Conservation (phyloP, 1,139 yeast genomes). For the Wickerhamomyces sp. region DNA sequence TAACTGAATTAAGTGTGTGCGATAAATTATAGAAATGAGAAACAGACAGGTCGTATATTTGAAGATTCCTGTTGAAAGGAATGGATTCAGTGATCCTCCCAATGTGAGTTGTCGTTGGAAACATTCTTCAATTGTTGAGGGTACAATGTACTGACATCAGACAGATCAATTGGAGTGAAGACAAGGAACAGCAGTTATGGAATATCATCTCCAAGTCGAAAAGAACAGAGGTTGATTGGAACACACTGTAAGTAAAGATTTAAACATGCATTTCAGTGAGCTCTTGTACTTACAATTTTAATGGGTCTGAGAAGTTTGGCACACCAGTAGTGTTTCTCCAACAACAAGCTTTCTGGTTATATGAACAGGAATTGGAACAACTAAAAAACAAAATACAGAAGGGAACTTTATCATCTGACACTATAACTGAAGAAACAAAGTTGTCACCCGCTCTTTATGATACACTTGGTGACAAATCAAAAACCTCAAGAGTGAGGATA, state of each 20-base stretch:
- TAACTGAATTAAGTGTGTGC: no score
- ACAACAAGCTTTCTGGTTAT: constrained; percentile 44
- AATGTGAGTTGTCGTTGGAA: constrained; percentile 10
- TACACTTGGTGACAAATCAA: neutral
- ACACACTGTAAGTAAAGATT: neutral
- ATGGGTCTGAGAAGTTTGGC: constrained; percentile 24
- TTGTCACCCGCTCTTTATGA: neutral
- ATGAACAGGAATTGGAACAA: constrained; percentile 39
- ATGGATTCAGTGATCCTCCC: constrained; percentile 22
- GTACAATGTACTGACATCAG: neutral
- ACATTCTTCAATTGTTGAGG: neutral
- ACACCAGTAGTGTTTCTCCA: constrained; percentile 38
- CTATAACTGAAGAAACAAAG: constrained; percentile 6
- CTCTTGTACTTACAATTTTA: constrained; percentile 5
- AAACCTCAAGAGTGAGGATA: neutral
- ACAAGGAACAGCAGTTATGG: constrained; percentile 22
- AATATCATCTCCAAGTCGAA: constrained; percentile 21
- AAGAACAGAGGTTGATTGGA: constrained; percentile 22
- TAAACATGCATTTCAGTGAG: no score
- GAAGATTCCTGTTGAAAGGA: constrained; percentile 20
- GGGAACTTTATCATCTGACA: constrained; percentile 15
- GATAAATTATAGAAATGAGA: neutral
- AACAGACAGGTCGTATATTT: constrained; percentile 17
- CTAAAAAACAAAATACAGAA: constrained; percentile 32
- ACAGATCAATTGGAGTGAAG: constrained; percentile 21